Conservation (phyloP, 2,329 filamentous ascomycete genomes). For the Sporothrix pseudoabietina region DNA sequence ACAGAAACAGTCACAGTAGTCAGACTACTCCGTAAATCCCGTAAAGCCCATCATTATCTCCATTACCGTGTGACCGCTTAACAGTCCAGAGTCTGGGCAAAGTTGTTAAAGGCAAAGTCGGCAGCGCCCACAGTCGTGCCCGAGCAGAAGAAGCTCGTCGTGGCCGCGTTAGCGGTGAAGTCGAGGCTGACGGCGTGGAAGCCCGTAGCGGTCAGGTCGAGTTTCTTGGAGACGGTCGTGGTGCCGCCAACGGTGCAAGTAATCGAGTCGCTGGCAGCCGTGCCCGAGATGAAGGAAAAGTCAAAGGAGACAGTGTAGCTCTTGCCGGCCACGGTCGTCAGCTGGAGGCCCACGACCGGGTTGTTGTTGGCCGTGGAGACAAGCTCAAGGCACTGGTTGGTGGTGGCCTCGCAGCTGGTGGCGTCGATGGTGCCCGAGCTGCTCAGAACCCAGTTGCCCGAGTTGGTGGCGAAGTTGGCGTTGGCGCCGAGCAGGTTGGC, state of each 20-base stretch:
- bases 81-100: neutral
- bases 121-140: neutral
- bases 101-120: slow-evolving; percentile 8
- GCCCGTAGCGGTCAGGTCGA: neutral
- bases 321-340: neutral
- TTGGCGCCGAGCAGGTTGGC: slow-evolving; percentile 2
- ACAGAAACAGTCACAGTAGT: neutral
- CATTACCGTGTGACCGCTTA: neutral
- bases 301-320: neutral
- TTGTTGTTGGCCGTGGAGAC: neutral
- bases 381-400: slow-evolving; percentile 15
- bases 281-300: neutral
- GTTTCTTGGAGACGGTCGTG: neutral
- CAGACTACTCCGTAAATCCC: neutral
- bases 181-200: neutral
- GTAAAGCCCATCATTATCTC: neutral
- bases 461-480: slow-evolving; percentile 17
- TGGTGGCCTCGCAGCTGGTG: slow-evolving; percentile 14
- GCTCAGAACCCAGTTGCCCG: neutral
- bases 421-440: neutral
- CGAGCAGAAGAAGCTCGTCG: slow-evolving; percentile 14
- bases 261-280: neutral
- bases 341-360: neutral
- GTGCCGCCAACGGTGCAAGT: neutral
- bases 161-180: neutral